Evolutionary conservation across 768 basidiomycete species (phyloP).

Genomic region (Psilocybe subaeruginosa): DNA sequence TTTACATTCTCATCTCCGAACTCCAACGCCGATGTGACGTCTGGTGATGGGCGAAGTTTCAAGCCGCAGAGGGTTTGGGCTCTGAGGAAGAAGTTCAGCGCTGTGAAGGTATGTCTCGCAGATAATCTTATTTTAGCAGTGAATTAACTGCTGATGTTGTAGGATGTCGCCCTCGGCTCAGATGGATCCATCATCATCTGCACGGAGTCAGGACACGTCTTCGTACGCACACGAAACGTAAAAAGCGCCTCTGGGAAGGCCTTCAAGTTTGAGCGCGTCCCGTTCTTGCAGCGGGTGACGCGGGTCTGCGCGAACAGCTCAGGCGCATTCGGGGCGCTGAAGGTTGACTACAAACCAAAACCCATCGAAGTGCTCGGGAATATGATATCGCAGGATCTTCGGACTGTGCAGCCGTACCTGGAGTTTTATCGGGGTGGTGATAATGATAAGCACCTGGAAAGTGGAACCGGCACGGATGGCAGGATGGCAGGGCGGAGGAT

Average conservation of each 20-base stretch:
- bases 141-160: conserved; percentile 3
- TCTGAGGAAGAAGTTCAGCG: conserved; percentile 81
- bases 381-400: conserved; percentile 66
- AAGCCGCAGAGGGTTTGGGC: conserved; percentile 94
- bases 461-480: not conserved
- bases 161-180: conserved; percentile 88
- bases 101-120: conserved; percentile 60
- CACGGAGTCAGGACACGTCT: conserved; percentile 95
- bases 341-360: conserved; percentile 67
- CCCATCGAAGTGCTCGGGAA: conserved; percentile 59
- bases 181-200: conserved; percentile 91
- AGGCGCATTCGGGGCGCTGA: conserved; percentile 87
- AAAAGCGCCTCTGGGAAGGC: conserved; percentile 44
- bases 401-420: conserved; percentile 66
- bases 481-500: no score
- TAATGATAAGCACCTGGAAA: not conserved
- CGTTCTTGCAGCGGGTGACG: conserved; percentile 83
- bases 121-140: not conserved
- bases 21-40: conserved; percentile 31
- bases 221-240: conserved; percentile 68
- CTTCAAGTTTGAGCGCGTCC: conserved; percentile 80
- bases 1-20: conserved; percentile 71
- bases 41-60: conserved; percentile 39
- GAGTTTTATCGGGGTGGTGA: conserved; percentile 19
- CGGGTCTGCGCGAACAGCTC: conserved; percentile 84